These are phyloP conservation scores for Penicillium sp. DNA, from an alignment of 2,329 filamentous ascomycete genomes.

Conservation along the genomic window DNA sequence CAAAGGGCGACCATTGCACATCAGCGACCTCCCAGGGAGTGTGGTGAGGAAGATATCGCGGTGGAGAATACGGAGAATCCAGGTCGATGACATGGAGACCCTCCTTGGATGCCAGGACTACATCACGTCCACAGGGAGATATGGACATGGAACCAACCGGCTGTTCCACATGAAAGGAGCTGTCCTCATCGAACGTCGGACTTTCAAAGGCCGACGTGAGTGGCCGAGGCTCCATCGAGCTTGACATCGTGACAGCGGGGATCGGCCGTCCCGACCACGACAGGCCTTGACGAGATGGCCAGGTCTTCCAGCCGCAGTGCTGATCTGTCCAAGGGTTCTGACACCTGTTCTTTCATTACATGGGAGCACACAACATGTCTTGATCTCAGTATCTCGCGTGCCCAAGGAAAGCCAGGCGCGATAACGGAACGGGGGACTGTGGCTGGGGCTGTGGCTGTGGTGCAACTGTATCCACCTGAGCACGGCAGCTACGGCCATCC, in stretches of 20 bases:
- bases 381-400: constrained; percentile 5
- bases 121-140: constrained; percentile 82
- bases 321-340: neutral
- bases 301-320: constrained; percentile 2
- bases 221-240: constrained; percentile 33
- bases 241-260: constrained; percentile 25
- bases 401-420: constrained; percentile 8
- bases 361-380: neutral
- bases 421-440: constrained; percentile 16
- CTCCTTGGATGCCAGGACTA: constrained; percentile 83
- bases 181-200: constrained; percentile 78
- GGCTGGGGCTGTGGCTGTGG: constrained; percentile 12
- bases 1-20: constrained; percentile 95
- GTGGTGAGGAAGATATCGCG: constrained; percentile 76
- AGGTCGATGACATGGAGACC: constrained; percentile 88
- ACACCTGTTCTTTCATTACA: constrained; percentile 2
- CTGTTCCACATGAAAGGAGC: constrained; percentile 74
- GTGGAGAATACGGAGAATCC: constrained; percentile 80
- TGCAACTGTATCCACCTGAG: neutral
- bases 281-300: constrained; percentile 5
- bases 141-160: constrained; percentile 85
- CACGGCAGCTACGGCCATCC: constrained; percentile 15
- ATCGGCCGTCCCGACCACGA: constrained; percentile 8
- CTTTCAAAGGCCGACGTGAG: constrained; percentile 65
- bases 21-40: constrained; percentile 93